Base-by-base conservation (phyloP, 2,329 filamentous ascomycete species). In the Fusarium nelsonii region DNA sequence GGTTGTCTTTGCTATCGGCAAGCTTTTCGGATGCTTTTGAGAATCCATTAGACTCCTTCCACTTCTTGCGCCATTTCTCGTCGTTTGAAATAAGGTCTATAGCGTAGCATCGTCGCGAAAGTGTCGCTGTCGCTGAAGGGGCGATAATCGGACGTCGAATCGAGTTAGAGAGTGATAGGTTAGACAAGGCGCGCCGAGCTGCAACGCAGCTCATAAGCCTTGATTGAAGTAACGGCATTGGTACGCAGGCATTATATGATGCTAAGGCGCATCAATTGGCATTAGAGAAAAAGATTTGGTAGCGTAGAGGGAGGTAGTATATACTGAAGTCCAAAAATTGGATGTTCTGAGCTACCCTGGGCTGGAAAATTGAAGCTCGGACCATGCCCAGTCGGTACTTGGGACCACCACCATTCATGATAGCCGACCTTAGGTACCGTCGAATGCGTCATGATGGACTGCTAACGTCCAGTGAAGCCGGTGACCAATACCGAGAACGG, bases 11-110 rank as follows among this genome's bases (percentile, higher is more conserved):
- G 56, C 63, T 46, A 33, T 68, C 72, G 64, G 49, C 40, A 20
- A 70, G 53, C 49, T 59, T 63, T 14, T 52, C 68, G 34, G 68
- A 14, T 28, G 63, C 43, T 4, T 68, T 54, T 3, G 34, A 41
- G 20, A 39, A 8, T 14, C 37, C 45, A 11, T 48, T 52, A 15
- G 52, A 32, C 36, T 74, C 64, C 11, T 73, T 70, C 85, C 85
- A 87, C 67, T 73, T 77, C 41, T 79, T 75, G 4, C 83, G 83
- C 87, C 87, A 88, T 78, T 87, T 87, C 53, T 77, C 58, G 56
- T 81, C 78, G 20, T 88, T 74, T 6, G 81, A 78, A 11, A 77
- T 78, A 20, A 88, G 78, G 64, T 88, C 79, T 50, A 88, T 74
- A 18, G 82, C 79, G 49, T 83, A 83, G 60, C 71, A 76, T 68